These are phyloP conservation scores for Puccinia hordei DNA, from an alignment of 1,284 basidiomycete species.

Conservation along the genomic window DNA sequence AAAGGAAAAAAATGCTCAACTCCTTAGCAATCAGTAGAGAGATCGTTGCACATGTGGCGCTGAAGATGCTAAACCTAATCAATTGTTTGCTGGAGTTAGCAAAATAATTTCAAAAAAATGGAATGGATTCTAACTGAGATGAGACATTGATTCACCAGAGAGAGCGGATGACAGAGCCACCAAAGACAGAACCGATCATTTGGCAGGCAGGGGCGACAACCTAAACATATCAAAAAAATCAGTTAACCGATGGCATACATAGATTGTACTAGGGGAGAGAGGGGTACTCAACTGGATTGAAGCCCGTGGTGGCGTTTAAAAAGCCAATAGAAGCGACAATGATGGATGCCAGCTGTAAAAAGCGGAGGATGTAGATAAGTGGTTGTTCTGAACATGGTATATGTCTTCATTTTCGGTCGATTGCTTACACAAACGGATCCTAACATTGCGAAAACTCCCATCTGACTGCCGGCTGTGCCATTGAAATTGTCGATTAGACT, in stretches of 20 bases:
- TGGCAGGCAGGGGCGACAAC: conserved; percentile 51
- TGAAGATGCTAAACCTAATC: conserved; percentile 49
- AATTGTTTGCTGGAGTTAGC: neutral
- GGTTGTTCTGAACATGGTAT: neutral
- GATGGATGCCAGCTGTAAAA: conserved; percentile 21
- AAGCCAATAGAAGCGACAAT: conserved; percentile 50
- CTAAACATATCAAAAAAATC: neutral
- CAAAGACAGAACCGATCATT: conserved; percentile 50
- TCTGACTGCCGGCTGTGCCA: conserved; percentile 37
- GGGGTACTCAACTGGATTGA: conserved; percentile 48
- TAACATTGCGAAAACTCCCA: conserved; percentile 36
- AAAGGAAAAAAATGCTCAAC: conserved; percentile 9
- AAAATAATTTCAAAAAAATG: neutral
- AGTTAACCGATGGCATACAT: neutral
- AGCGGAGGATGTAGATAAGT: neutral
- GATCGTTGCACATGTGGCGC: conserved; percentile 49
- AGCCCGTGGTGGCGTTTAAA: conserved; percentile 49
- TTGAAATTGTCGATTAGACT: neutral
- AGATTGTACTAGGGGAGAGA: neutral
- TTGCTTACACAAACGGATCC: conserved; percentile 33
- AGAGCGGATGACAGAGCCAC: conserved; percentile 50
- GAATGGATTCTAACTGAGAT: neutral
- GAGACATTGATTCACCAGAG: conserved; percentile 24
- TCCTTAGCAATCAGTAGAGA: conserved; percentile 48
- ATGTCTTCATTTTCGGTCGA: neutral